These are phyloP conservation scores for Amanita exitialis DNA, from an alignment of 768 basidiomycete genomes.

Conservation along the genomic window DNA sequence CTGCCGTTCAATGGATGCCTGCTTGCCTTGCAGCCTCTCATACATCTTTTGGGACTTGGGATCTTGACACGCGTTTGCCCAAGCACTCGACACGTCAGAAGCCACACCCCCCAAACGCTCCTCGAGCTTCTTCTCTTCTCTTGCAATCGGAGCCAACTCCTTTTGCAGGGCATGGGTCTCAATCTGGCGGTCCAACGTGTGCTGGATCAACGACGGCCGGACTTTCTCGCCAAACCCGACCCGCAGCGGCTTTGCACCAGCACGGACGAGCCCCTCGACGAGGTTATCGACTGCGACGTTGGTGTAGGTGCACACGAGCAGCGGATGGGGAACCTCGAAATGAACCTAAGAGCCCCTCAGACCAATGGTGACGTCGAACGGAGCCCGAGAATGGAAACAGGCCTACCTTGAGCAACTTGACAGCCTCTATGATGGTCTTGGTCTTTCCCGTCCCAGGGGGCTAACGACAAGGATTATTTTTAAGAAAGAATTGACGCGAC, in stretches of 20 bases:
- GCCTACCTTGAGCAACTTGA: conserved; percentile 66
- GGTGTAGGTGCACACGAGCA: conserved; percentile 91
- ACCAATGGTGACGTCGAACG: no score
- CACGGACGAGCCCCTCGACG: conserved; percentile 56
- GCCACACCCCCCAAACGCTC: conserved; percentile 11
- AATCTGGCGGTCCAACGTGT: conserved; percentile 58
- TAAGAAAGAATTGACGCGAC: conserved; percentile 1
- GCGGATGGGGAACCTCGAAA: conserved; percentile 74
- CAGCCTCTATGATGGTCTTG: conserved; percentile 79
- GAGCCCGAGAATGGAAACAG: not conserved
- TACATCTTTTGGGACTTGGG: conserved; percentile 12
- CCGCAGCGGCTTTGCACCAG: conserved; percentile 65
- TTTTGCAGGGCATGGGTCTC: conserved; percentile 46
- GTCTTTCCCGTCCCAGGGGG: conserved; percentile 94
- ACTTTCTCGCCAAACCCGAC: conserved; percentile 59
- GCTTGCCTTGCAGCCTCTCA: conserved; percentile 22
- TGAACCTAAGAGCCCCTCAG: conserved; percentile 41
- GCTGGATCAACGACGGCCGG: conserved; percentile 38
- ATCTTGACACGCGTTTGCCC: conserved; percentile 2
- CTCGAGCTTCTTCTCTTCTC: conserved; percentile 23
- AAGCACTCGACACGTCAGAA: conserved; percentile 11
- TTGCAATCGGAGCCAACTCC: conserved; percentile 29
- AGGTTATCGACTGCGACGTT: conserved; percentile 92
- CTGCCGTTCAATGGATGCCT: conserved; percentile 19
- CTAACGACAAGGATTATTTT: no score